Conservation (phyloP, 1,284 basidiomycete species). For the Sphagnurus paluster region DNA sequence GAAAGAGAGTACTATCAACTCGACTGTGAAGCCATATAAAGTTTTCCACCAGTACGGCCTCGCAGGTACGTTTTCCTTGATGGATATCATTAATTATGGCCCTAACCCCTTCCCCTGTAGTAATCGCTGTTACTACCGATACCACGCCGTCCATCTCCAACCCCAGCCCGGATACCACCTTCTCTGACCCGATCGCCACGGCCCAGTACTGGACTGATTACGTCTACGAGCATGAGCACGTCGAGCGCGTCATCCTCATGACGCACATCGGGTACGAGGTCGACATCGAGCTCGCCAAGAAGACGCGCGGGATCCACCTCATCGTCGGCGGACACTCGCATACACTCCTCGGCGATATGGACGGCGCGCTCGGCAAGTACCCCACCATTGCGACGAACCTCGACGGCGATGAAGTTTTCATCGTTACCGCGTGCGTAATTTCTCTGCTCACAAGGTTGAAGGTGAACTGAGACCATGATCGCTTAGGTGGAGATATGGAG, state of each 20-base stretch:
- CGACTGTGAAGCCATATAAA: slow-evolving; percentile 12
- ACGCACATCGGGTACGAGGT: slow-evolving; percentile 12
- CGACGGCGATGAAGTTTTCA: slow-evolving; percentile 8
- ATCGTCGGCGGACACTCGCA: slow-evolving; percentile 12
- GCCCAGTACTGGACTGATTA: slow-evolving; percentile 12
- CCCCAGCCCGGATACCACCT: slow-evolving; percentile 11
- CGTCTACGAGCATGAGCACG: slow-evolving; percentile 11
- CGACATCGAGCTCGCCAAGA: slow-evolving; percentile 11
- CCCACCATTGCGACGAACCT: slow-evolving; percentile 8
- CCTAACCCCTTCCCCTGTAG: background rate
- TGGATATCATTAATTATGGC: background rate
- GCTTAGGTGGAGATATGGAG: too few species aligned
- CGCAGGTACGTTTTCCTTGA: slow-evolving; percentile 1
- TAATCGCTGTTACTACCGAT: slow-evolving; percentile 13
- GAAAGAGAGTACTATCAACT: slow-evolving; percentile 9
- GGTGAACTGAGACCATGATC: too few species aligned
- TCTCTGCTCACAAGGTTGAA: too few species aligned
- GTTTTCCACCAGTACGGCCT: slow-evolving; percentile 6
- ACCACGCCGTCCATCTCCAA: slow-evolving; percentile 12
- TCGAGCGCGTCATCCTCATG: slow-evolving; percentile 11
- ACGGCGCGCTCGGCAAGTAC: slow-evolving; percentile 7
- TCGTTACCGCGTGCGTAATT: slow-evolving; percentile 10
- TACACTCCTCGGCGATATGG: slow-evolving; percentile 12
- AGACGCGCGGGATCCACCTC: slow-evolving; percentile 12
- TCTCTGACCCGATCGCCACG: slow-evolving; percentile 12